Evolutionary conservation across 1,284 basidiomycete species (phyloP), one percentile per base, ranked within the genome.

Genomic region (Lignosus rhinocerotis): DNA sequence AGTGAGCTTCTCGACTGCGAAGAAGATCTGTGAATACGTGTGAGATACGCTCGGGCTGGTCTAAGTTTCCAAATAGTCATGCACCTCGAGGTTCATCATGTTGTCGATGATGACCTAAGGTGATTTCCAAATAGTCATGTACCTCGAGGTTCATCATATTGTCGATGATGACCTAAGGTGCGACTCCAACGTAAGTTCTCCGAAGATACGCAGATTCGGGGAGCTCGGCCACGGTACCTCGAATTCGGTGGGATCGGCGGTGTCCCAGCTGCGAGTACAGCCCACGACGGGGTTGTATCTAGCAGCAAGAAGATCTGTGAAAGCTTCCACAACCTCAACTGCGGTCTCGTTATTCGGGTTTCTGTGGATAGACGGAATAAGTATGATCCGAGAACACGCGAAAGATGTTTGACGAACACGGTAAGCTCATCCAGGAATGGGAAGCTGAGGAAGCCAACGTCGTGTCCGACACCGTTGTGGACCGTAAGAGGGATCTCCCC

Each of bases 141-240:
- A 77, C 76, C 67, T 89, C 84, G 19, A 90, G 78, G 65, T 87
- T 90, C 84, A 90, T 88, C 86, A 90, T 87, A 67, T 88, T 88
- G 73, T 90, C 87, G 50, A 87, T 87, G 69, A 88, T 88, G 55
- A 88, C 85, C 81, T 84, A 19, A 17, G 9, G 25, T 10, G 43
- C 17, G 10, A 21, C n/a, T 2, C 14, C n/a, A 14, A 11, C 25
- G 14, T 44, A 25, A 45, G 51, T 63, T 33, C 53, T 21, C 31
- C 50, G 21, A 54, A 38, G 33, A 7, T 42, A 36, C n/a, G 41
- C 21, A 12, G 19, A 25, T 42, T 12, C 21, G 42, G 38, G 19
- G 19, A 17, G 33, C 41, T 34, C 30, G 30, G 38, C 32, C 3
- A 16, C 31, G 62, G 31, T 32, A 81, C 83, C 69, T 78, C 76